Conservation (phyloP, 306 rosid species). For the Cyclanthera cordifolia region DNA sequence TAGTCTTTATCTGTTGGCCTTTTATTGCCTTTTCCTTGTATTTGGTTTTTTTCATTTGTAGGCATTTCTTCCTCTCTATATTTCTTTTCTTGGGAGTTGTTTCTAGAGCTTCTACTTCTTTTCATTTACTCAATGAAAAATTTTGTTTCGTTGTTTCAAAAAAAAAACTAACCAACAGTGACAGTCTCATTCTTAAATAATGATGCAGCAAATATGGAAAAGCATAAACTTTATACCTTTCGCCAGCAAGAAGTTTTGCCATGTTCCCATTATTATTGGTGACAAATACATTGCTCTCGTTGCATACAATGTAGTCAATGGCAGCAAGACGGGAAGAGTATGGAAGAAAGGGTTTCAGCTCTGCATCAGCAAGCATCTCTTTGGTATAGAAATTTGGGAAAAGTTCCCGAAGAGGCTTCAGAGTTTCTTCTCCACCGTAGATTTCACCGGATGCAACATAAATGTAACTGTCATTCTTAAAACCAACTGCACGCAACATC, state of each 20-base stretch:
- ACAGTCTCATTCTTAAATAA: background rate
- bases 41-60: too few species aligned
- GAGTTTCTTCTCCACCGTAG: conserved; percentile 94
- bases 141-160: too few species aligned
- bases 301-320: conserved; percentile 85
- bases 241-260: conserved; percentile 98
- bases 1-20: too few species aligned
- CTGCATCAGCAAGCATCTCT: conserved; percentile 79
- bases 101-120: too few species aligned
- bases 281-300: conserved; percentile 91
- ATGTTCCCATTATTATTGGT: conserved; percentile 93
- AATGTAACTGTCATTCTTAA: conserved; percentile 68
- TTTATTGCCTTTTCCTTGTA: too few species aligned
- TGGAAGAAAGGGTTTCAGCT: conserved; percentile 69
- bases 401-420: conserved; percentile 77
- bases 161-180: too few species aligned
- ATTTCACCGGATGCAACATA: conserved; percentile 98
- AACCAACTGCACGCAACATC: conserved; percentile 94
- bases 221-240: conserved; percentile 43
- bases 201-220: background rate
- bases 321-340: conserved; percentile 97
- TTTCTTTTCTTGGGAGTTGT: too few species aligned
- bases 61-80: too few species aligned
- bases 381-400: conserved; percentile 90
- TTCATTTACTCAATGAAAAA: too few species aligned